These are phyloP conservation scores for Diophrys sp. DNA, from an alignment of 73 alveolate species.

Conservation along the genomic window DNA sequence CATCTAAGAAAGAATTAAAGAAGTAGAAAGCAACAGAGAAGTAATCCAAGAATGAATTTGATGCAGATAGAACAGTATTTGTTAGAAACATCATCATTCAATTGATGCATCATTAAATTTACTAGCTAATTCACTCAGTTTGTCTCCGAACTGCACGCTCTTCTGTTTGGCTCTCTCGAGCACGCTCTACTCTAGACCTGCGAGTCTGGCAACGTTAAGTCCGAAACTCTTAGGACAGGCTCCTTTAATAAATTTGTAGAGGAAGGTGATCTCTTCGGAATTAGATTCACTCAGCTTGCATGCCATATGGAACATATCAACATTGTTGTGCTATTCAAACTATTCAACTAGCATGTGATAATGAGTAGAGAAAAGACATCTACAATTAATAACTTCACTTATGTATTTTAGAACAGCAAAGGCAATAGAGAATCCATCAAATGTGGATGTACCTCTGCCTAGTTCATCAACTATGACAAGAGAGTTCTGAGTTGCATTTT, in stretches of 20 bases:
- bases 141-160: not conserved
- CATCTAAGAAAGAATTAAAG: conserved; percentile 14
- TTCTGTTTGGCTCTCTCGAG: conserved; percentile 8
- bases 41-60: conserved; percentile 7
- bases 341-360: conserved; percentile 91
- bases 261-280: conserved; percentile 75
- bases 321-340: conserved; percentile 66
- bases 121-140: not conserved
- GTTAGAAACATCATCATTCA: no score
- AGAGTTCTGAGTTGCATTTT: conserved; percentile 75
- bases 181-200: conserved; percentile 77
- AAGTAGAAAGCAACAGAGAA: conserved; percentile 2
- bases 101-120: not conserved
- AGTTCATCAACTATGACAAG: conserved; percentile 89
- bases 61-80: not conserved
- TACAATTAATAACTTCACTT: conserved; percentile 53
- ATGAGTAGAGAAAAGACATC: conserved; percentile 93
- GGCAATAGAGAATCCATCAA: conserved; percentile 95
- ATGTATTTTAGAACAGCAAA: conserved; percentile 67
- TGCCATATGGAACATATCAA: conserved; percentile 77
- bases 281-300: conserved; percentile 45
- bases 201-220: conserved; percentile 88
- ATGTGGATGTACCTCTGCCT: conserved; percentile 93
- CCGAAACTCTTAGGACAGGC: conserved; percentile 91
- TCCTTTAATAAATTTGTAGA: conserved; percentile 86